Conservation (phyloP, 345 rosid species). For the Pugionium dolabratum region DNA sequence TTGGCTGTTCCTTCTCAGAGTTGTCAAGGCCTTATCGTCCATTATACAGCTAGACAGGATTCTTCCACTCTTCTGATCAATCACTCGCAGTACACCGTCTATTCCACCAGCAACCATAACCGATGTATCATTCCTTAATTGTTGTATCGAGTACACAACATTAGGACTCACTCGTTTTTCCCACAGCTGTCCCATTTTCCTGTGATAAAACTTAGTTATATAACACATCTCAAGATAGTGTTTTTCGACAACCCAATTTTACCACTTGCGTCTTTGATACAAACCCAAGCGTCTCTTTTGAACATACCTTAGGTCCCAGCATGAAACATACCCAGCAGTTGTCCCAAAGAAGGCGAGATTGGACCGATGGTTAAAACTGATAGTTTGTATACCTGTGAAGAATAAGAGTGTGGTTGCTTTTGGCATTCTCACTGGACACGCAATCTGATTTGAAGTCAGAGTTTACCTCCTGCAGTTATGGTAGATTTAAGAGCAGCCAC, state of each 20-base stretch:
- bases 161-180: constrained; percentile 72
- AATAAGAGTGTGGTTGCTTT: constrained; percentile 9
- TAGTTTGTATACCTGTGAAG: constrained; percentile 66
- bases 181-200: constrained; percentile 81
- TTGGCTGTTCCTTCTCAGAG: constrained; percentile 32
- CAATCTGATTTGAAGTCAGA: constrained; percentile 17
- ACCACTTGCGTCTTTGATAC: constrained; percentile 3
- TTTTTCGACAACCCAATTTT: background rate
- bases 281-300: background rate
- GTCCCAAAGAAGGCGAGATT: constrained; percentile 72
- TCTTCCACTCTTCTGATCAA: constrained; percentile 68
- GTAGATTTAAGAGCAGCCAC: constrained; percentile 66
- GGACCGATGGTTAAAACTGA: constrained; percentile 65
- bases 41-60: constrained; percentile 53
- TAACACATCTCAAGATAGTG: constrained; percentile 1
- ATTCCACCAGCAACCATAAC: constrained; percentile 76
- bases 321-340: constrained; percentile 65
- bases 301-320: constrained; percentile 89
- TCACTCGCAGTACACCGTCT: constrained; percentile 74
- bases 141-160: constrained; percentile 70
- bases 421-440: constrained; percentile 13
- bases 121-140: constrained; percentile 54
- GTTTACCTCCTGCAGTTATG: constrained; percentile 56
- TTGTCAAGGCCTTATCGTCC: constrained; percentile 40
- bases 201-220: constrained; percentile 35